These are phyloP conservation scores for Phytopythium vexans DNA, from an alignment of 352 stramenopile species.

Conservation along the genomic window DNA sequence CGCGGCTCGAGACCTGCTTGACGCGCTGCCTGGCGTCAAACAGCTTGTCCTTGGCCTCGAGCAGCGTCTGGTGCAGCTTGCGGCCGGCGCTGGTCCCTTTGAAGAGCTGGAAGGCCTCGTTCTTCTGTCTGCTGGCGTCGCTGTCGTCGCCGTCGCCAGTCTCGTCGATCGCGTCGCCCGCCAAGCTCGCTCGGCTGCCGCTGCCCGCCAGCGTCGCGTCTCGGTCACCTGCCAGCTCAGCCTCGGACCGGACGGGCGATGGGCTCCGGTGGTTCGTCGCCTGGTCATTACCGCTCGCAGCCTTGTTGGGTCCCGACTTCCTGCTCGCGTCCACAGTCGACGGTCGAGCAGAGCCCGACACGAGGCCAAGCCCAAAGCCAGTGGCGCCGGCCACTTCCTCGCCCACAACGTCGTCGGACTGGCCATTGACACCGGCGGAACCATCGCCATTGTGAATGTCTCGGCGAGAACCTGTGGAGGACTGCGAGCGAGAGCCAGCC, in stretches of 20 bases:
- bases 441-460: conserved; percentile 1
- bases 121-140: conserved; percentile 17
- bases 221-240: not conserved
- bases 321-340: conserved; percentile 58
- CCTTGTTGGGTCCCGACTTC: conserved; percentile 4
- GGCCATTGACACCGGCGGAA: conserved; percentile 5
- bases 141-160: conserved; percentile 22
- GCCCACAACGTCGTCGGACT: conserved; percentile 40
- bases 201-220: conserved; percentile 3
- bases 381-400: conserved; percentile 51
- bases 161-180: not conserved
- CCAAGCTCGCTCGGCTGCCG: not conserved
- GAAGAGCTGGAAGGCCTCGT: conserved; percentile 71
- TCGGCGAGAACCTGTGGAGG: no score
- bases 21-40: conserved; percentile 70
- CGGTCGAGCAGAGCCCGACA: conserved; percentile 45
- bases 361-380: conserved; percentile 60
- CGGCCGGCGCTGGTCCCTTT: conserved; percentile 48
- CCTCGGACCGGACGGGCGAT: conserved; percentile 18
- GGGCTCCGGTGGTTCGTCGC: conserved; percentile 17
- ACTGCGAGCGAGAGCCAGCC: no score
- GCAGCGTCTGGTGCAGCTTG: conserved; percentile 53
- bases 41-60: conserved; percentile 74
- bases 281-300: conserved; percentile 4
- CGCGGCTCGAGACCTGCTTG: conserved; percentile 59